Conservation (phyloP, 2,329 filamentous ascomycete genomes). For the Xylariaceae sp. region DNA sequence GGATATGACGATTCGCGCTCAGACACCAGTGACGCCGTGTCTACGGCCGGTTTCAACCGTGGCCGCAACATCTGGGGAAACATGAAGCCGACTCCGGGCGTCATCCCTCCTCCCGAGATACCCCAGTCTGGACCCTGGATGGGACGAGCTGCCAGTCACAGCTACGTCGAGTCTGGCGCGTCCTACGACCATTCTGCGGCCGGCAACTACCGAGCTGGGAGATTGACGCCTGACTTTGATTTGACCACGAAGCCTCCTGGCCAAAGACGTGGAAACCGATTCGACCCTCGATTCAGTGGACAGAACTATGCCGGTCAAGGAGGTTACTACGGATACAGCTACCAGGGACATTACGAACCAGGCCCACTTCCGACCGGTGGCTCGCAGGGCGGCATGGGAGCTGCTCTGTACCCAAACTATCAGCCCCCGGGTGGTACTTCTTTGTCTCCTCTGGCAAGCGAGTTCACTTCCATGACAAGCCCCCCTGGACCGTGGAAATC, state of each 20-base stretch:
- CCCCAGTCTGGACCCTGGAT: constrained; percentile 43
- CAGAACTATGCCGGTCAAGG: constrained; percentile 28
- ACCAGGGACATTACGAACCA: constrained; percentile 32
- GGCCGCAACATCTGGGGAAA: constrained; percentile 52
- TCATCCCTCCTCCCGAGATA: constrained; percentile 31
- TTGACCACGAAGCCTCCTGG: constrained; percentile 38
- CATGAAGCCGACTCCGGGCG: constrained; percentile 34
- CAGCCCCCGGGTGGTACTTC: constrained; percentile 44
- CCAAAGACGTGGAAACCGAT: constrained; percentile 42
- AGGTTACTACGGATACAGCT: constrained; percentile 32
- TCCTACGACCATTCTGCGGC: constrained; percentile 30
- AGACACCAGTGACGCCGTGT: constrained; percentile 51
- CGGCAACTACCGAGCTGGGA: constrained; percentile 42
- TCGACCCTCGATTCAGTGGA: constrained; percentile 36
- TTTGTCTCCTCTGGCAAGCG: constrained; percentile 67
- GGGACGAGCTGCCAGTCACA: constrained; percentile 36
- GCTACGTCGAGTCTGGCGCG: constrained; percentile 37
- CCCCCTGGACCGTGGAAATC: constrained; percentile 44
- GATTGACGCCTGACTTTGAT: constrained; percentile 45
- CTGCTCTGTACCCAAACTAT: constrained; percentile 24
- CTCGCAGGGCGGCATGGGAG: constrained; percentile 33
- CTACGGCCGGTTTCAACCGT: constrained; percentile 47
- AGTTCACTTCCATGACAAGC: constrained; percentile 57
- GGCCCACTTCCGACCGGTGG: constrained; percentile 29
- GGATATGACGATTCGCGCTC: constrained; percentile 50